Evolutionary conservation across 352 stramenopile species (phyloP), one percentile per base, ranked within the genome.

Genomic region (Thalassiosira ordinaria): DNA sequence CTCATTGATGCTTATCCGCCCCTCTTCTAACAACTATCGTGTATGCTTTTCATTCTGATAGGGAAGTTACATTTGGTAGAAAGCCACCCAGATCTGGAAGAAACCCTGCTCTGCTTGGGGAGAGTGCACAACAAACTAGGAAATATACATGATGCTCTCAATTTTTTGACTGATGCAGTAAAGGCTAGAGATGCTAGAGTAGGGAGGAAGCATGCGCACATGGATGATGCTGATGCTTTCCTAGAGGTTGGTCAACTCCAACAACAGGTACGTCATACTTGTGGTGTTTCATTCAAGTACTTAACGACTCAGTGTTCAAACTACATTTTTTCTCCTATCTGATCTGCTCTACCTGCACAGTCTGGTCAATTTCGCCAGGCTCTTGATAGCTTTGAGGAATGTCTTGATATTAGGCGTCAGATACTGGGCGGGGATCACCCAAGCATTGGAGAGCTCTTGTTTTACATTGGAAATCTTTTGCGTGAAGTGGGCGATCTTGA

Each of bases 401-500:
- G 77, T 33, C 77, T 89, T 24, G 47, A 81, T 27, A 80, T 89
- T 49, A 78, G 60, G 44, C 53, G 49, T 8, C 64, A 73, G 26
- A 65, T 84, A 27, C 49, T 82, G 14, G 74, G 74, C 11, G 64
- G 55, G 20, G 24, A 82, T 56, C 68, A 86, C 51, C 63, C 67
- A 51, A 89, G 68, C 63, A 66, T 84, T 47, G 82, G 66, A 0
- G 77, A 89, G 55, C 69, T 89, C 46, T 22, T 86, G 26, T 89
- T 84, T 59, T 84, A 78, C 69, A 84, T 89, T 70, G 82, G 68
- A 22, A 82, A 89, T 61, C 77, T 89, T 35, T 26, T 84, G 1
- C 76, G 77, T 56, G 82, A 86, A 70, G 69, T 75, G 51, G 82
- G 82, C 71, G 77, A 89, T 78, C 73, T 89, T 66, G 77, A 86